Evolutionary conservation across 257 asterid genomes (phyloP).

Genomic region (Handroanthus guayacan): DNA sequence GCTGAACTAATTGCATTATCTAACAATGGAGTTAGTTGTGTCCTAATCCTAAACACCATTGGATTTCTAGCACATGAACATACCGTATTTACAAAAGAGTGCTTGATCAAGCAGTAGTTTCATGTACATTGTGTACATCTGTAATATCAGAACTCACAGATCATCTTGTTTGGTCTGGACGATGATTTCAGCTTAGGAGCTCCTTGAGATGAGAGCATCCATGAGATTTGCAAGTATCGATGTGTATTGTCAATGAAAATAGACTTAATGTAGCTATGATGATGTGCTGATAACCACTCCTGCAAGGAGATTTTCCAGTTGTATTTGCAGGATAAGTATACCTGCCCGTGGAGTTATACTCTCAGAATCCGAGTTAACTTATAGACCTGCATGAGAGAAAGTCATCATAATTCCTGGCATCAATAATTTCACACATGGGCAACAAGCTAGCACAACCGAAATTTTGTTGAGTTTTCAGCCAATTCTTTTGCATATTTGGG

Average conservation of each 20-base stretch:
- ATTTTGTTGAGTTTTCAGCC: background rate
- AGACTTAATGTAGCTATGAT: background rate
- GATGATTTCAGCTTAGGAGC: slow-evolving; percentile 7
- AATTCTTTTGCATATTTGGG: background rate
- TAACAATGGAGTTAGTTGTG: background rate
- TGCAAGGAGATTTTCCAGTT: slow-evolving; percentile 30
- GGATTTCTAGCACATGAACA: background rate
- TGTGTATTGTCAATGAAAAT: background rate
- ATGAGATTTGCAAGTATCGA: background rate
- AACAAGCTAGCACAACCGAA: background rate
- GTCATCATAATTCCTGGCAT: slow-evolving; percentile 15
- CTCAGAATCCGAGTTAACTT: slow-evolving; percentile 70
- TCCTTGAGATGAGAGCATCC: slow-evolving; percentile 25
- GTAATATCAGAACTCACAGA: slow-evolving; percentile 6
- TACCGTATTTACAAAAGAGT: slow-evolving; percentile 24
- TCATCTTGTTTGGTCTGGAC: slow-evolving; percentile 18
- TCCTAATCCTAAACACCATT: background rate
- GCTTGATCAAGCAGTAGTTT: slow-evolving; percentile 1
- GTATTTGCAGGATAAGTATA: background rate
- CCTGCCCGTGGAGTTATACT: slow-evolving; percentile 41
- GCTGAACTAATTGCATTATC: background rate
- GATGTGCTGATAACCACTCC: slow-evolving; percentile 5
- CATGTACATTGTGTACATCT: background rate
- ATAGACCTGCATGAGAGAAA: slow-evolving; percentile 60
- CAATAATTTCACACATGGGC: background rate